A percentile compares a stretch with the other conserved stretches of the same genome.
These are phyloP conservation scores for Tricholoma bakamatsutake DNA, from an alignment of 768 basidiomycete genomes.

Conservation along the genomic window DNA sequence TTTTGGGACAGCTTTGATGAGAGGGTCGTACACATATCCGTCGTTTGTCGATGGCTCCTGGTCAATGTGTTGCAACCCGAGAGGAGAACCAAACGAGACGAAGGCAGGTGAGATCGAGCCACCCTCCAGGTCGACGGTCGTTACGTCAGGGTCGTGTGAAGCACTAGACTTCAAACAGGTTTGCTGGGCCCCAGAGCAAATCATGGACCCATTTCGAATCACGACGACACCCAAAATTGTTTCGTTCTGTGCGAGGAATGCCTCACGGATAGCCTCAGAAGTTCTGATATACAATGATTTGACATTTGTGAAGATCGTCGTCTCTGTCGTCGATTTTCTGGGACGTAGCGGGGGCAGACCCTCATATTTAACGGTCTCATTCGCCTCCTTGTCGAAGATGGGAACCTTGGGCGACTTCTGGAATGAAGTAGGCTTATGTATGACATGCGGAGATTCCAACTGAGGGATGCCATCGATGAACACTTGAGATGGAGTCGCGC, in stretches of 20 bases:
- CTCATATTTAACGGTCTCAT: constrained; percentile 54
- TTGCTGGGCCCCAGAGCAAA: constrained; percentile 37
- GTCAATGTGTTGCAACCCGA: constrained; percentile 68
- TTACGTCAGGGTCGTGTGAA: constrained; percentile 16
- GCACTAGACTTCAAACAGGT: constrained; percentile 15
- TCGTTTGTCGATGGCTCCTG: constrained; percentile 67
- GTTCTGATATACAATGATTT: constrained; percentile 33
- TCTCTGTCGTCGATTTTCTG: constrained; percentile 23
- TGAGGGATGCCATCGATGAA: constrained; percentile 90
- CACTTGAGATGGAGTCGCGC: constrained; percentile 84
- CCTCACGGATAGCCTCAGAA: constrained; percentile 23
- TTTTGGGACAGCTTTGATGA: constrained; percentile 37
- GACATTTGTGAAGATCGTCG: constrained; percentile 63
- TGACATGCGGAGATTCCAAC: constrained; percentile 38
- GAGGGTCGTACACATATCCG: constrained; percentile 53
- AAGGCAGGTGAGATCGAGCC: constrained; percentile 65
- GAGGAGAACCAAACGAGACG: constrained; percentile 61
- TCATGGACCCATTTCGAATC: constrained; percentile 40
- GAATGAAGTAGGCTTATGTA: constrained; percentile 44
- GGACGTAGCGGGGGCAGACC: constrained; percentile 70
- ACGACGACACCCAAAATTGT: constrained; percentile 30
- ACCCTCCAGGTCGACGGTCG: constrained; percentile 59
- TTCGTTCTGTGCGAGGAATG: constrained; percentile 18
- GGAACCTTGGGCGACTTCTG: constrained; percentile 53
- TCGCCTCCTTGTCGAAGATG: constrained; percentile 64